Evolutionary conservation across 2,329 filamentous ascomycete genomes (phyloP).

Genomic region (Claviceps citrina): DNA sequence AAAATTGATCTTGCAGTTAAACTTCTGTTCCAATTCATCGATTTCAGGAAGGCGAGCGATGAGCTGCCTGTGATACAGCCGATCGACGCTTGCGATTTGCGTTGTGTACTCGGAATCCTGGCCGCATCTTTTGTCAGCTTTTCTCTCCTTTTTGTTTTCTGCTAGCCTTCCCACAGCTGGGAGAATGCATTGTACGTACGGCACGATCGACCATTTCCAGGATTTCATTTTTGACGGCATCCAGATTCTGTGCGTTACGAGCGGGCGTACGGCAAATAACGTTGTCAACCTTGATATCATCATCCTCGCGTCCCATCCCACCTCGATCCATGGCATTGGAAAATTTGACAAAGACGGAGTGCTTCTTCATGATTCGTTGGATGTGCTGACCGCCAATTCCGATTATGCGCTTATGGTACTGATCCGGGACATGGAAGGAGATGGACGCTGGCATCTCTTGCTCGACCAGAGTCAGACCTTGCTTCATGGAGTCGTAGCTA

Average conservation of each 20-base stretch:
- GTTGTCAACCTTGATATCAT: slow-evolving; percentile 97
- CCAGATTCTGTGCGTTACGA: slow-evolving; percentile 88
- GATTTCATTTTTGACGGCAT: slow-evolving; percentile 96
- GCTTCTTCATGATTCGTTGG: slow-evolving; percentile 99
- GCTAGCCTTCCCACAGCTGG: neutral
- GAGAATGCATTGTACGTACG: slow-evolving; percentile 32
- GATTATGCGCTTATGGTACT: slow-evolving; percentile 98
- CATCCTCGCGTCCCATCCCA: slow-evolving; percentile 81
- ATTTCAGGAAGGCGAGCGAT: slow-evolving; percentile 78
- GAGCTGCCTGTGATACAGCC: slow-evolving; percentile 87
- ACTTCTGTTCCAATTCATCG: slow-evolving; percentile 93
- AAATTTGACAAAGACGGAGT: slow-evolving; percentile 98
- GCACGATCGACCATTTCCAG: slow-evolving; percentile 98
- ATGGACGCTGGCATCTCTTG: slow-evolving; percentile 99
- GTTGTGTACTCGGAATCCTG: slow-evolving; percentile 92
- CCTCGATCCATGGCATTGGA: slow-evolving; percentile 96
- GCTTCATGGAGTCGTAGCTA: slow-evolving; percentile 87
- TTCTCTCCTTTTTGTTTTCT: neutral
- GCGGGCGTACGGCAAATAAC: slow-evolving; percentile 96
- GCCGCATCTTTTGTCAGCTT: neutral
- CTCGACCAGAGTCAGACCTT: slow-evolving; percentile 81
- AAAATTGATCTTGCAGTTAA: slow-evolving; percentile 98
- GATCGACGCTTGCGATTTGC: slow-evolving; percentile 83
- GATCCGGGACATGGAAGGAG: slow-evolving; percentile 96
- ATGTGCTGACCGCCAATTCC: slow-evolving; percentile 97